A percentile compares a stretch with the other conserved stretches of the same genome.
Conservation (phyloP, 2,329 filamentous ascomycete genomes). For the Alternaria panax region DNA sequence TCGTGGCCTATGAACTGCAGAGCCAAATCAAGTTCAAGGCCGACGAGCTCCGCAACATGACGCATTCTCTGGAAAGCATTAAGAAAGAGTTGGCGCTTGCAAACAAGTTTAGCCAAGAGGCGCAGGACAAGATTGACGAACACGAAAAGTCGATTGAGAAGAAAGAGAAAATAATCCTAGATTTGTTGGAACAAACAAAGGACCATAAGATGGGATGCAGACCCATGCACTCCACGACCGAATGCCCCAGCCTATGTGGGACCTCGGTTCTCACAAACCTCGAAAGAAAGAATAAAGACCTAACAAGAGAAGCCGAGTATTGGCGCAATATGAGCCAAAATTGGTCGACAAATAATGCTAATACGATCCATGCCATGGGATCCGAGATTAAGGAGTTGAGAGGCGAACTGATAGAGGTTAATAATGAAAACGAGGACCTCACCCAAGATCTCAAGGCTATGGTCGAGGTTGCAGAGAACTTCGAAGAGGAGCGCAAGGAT, state of each 20-base stretch:
- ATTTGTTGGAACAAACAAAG: background rate
- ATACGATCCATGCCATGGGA: constrained; percentile 3
- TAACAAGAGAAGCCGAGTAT: background rate
- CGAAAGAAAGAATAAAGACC: background rate
- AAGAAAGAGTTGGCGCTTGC: background rate
- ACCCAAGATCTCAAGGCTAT: background rate
- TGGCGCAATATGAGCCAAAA: background rate
- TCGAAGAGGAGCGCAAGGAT: background rate
- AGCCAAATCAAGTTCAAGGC: constrained; percentile 8
- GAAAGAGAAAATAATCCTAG: background rate
- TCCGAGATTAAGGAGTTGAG: background rate
- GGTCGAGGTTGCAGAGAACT: background rate
- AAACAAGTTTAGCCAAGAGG: background rate
- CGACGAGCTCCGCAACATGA: constrained; percentile 10
- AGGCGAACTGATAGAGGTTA: background rate
- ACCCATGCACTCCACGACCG: background rate
- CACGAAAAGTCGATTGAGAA: background rate
- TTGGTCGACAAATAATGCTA: background rate
- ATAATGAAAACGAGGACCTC: background rate
- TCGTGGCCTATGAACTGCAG: constrained; percentile 3
- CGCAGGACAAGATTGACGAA: constrained; percentile 2
- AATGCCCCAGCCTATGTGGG: background rate
- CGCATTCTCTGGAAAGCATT: background rate
- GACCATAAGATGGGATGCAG: background rate
- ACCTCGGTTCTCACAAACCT: background rate